Percentiles rank a stretch among this genome's conserved stretches.
phyloP scores from a whole-genome alignment of 2,329 filamentous ascomycete species.

The Xylaria sp. region DNA sequence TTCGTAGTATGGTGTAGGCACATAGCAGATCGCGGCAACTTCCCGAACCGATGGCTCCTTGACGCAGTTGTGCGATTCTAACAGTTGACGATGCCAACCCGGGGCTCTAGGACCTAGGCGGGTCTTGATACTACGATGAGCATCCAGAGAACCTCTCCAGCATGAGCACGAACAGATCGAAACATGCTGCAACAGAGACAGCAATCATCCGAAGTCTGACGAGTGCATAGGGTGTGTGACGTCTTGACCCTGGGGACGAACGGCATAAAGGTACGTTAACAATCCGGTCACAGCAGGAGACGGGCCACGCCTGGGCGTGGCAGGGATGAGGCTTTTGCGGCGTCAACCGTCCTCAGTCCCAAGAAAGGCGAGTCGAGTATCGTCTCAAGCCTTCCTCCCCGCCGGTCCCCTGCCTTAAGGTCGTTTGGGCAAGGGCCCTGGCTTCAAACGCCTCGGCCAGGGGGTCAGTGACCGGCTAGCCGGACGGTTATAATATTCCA shows the following conservation, averaged over 20 bases:
- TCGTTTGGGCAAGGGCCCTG: conserved; percentile 42
- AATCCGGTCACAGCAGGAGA: conserved; percentile 54
- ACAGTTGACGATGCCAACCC: conserved; percentile 25
- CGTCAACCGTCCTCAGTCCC: conserved; percentile 44
- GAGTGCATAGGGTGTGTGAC: conserved; percentile 37
- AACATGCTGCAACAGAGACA: conserved; percentile 39
- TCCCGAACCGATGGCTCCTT: conserved; percentile 35
- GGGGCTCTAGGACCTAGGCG: conserved; percentile 10
- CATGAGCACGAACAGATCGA: conserved; percentile 38
- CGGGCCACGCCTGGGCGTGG: conserved; percentile 40
- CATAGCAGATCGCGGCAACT: conserved; percentile 33
- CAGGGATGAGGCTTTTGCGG: conserved; percentile 45
- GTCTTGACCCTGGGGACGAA: conserved; percentile 41
- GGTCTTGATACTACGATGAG: background rate
- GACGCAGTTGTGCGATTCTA: conserved; percentile 30
- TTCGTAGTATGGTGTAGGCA: background rate
- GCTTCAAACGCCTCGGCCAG: conserved; percentile 42
- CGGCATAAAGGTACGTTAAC: conserved; percentile 55
- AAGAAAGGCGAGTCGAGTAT: conserved; percentile 46
- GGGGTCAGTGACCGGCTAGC: conserved; percentile 41
- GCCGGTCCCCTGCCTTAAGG: conserved; percentile 41
- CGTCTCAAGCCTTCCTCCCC: conserved; percentile 51
- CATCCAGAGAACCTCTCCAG: conserved; percentile 30
- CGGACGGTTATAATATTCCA: conserved; percentile 39
- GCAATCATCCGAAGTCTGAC: conserved; percentile 43